phyloP scores from a whole-genome alignment of 176 grass and related monocot genomes.

The Zizania latifolia region DNA sequence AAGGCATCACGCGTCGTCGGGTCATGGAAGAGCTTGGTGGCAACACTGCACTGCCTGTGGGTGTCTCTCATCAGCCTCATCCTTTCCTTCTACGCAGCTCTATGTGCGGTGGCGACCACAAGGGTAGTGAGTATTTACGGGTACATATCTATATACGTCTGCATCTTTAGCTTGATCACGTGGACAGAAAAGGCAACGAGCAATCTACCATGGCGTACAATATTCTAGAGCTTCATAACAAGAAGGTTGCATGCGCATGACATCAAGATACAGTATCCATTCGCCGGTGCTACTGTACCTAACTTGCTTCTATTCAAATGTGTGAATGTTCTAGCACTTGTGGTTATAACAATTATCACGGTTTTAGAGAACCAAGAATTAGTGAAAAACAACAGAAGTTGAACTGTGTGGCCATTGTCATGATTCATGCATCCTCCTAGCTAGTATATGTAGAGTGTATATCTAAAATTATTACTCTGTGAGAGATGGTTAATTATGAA shows the following conservation, averaged over 20 bases:
- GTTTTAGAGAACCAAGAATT: too few species aligned
- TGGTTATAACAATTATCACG: too few species aligned
- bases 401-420: too few species aligned
- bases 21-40: neutral
- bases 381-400: too few species aligned
- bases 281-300: neutral
- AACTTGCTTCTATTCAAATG: neutral
- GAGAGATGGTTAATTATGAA: too few species aligned
- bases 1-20: neutral
- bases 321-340: too few species aligned
- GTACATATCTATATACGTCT: neutral
- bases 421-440: too few species aligned
- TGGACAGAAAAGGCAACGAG: accelerated
- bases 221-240: neutral
- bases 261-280: neutral
- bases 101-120: neutral
- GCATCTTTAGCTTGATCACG: accelerated
- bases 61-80: neutral
- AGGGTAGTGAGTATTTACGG: neutral
- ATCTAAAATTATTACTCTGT: too few species aligned
- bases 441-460: too few species aligned
- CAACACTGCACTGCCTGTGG: neutral
- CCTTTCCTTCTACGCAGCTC: neutral
- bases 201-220: accelerated
- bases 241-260: neutral